Evolutionary conservation across 1,284 basidiomycete genomes (phyloP), one percentile per base, ranked within the genome.

Genomic region (Sphagnurus paluster): DNA sequence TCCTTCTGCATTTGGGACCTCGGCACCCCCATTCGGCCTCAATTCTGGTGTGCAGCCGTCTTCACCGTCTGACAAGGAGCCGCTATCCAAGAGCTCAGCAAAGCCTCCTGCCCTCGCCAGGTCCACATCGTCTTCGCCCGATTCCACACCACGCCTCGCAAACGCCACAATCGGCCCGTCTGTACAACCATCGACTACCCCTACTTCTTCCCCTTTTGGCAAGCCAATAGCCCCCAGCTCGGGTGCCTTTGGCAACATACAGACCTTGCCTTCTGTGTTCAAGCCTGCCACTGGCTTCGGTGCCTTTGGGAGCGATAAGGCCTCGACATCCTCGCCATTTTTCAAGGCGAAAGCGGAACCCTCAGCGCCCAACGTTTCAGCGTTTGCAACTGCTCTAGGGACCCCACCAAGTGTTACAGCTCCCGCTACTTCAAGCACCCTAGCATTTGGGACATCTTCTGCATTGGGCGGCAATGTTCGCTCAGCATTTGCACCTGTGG

Each of bases 251-350:
- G 55, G 54, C 7, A 63, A 63, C 54, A 28, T 65, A 21, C 54
- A 59, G 36, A 50, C 59, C 10, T 54, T 60, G 4, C 56, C 65
- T 34, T 63, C 66, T 24, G 54, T 51, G 24, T 63, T 71, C 47
- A 68, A 65, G 44, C 70, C 70, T 13, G 68, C 70, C 4, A 52
- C 56, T 36, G 72, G 71, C 0, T 74, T 75, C 49, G 72, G 71
- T 33, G 70, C 71, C 0, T 74, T 76, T 56, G 68, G 65, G 19
- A 62, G 58, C 32, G 55, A 56, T 28, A 42, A 48, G 30, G 56
- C 61, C 5, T 59, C 68, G 0, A 48, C 55, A 10, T 58, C 64
- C 14, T 84, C 83, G 1, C 80, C 81, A 1, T 84, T 82, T 64
- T 73, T 76, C 58, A 74, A 76, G 49, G 68, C 69, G 25, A 55